Conservation (phyloP, 768 basidiomycete species). For the Mycena galopus region DNA sequence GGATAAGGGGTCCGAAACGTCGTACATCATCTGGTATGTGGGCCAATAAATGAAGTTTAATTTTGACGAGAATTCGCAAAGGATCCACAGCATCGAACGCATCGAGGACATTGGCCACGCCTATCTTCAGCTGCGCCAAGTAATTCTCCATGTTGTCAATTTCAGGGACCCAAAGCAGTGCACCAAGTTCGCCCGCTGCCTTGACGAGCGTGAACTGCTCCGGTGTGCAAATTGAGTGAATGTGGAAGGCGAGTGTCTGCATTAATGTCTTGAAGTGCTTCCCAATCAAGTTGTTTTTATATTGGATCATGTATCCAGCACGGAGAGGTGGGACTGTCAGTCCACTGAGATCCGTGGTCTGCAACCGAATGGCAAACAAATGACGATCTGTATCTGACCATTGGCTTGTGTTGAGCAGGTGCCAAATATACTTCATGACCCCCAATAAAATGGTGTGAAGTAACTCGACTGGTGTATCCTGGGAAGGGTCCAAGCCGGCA, state of each 20-base stretch:
- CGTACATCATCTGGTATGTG: slow-evolving; percentile 46
- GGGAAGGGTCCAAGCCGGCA: background rate
- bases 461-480: background rate
- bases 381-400: slow-evolving; percentile 42
- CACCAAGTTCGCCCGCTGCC: slow-evolving; percentile 38
- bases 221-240: slow-evolving; percentile 41
- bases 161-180: slow-evolving; percentile 49
- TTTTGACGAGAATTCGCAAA: slow-evolving; percentile 45
- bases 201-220: slow-evolving; percentile 41
- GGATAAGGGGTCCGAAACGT: slow-evolving; percentile 49
- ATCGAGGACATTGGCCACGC: slow-evolving; percentile 52
- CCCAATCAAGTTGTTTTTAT: slow-evolving; percentile 48
- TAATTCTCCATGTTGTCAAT: slow-evolving; percentile 48
- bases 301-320: slow-evolving; percentile 50
- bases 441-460: background rate
- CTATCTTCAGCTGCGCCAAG: slow-evolving; percentile 32
- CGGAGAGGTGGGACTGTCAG: slow-evolving; percentile 40
- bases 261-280: slow-evolving; percentile 51
- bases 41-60: slow-evolving; percentile 50
- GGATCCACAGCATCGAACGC: slow-evolving; percentile 48
- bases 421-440: slow-evolving; percentile 47
- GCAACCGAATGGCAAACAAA: slow-evolving; percentile 43
- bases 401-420: slow-evolving; percentile 12
- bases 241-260: slow-evolving; percentile 46
- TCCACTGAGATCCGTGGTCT: slow-evolving; percentile 39